A percentile compares a stretch with the other conserved stretches of the same genome.
Conservation (phyloP, 2,329 filamentous ascomycete species). For the Colletotrichum destructivum region DNA sequence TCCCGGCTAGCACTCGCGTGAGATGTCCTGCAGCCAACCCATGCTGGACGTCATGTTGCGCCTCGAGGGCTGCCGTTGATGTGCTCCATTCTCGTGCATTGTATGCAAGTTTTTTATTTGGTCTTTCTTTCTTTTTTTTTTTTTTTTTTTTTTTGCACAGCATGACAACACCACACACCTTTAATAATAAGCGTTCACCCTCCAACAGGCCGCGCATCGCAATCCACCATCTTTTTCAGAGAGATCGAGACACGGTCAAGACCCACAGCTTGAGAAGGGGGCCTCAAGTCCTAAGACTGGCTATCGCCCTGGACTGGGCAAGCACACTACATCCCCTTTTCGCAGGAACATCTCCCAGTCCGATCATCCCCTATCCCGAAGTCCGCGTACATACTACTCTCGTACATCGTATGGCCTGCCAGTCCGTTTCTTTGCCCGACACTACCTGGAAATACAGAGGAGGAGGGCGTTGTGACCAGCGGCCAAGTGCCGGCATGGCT, state of each 20-base stretch:
- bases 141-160: slow-evolving; percentile 3
- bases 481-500: slow-evolving; percentile 41
- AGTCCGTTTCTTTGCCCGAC: slow-evolving; percentile 16
- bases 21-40: slow-evolving; percentile 36
- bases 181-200: background rate
- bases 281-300: background rate
- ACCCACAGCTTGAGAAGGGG: background rate
- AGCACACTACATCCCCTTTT: too few species aligned
- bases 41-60: slow-evolving; percentile 35
- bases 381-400: background rate
- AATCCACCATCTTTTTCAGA: background rate
- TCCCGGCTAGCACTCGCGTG: slow-evolving; percentile 31
- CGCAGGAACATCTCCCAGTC: background rate
- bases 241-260: background rate
- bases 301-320: background rate
- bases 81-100: slow-evolving; percentile 39
- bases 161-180: slow-evolving; percentile 4
- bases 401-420: background rate
- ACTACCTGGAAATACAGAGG: slow-evolving; percentile 24
- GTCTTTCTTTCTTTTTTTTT: slow-evolving; percentile 1
- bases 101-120: slow-evolving; percentile 27
- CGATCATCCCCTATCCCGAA: background rate
- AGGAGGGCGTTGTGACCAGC: slow-evolving; percentile 28
- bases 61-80: slow-evolving; percentile 33
- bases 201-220: slow-evolving; percentile 1